phyloP scores from a whole-genome alignment of 371 early-diverging fungal genomes.

The Mucor saturninus region DNA sequence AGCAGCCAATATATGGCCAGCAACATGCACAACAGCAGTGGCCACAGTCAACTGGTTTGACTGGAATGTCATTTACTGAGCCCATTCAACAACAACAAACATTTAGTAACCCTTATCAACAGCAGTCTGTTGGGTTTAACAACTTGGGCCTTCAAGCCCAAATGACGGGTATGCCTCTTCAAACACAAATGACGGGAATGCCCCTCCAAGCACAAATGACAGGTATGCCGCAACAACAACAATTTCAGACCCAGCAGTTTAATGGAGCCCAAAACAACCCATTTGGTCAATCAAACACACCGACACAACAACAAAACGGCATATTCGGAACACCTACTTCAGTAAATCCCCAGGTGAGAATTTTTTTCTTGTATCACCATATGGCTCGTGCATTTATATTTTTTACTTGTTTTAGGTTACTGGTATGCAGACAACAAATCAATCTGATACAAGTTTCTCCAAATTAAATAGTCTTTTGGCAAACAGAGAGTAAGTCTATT shows the following conservation, averaged over 20 bases:
- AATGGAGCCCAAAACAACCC: conserved; percentile 18
- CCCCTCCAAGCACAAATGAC: conserved; percentile 33
- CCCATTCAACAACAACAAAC: conserved; percentile 45
- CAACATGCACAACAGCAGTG: conserved; percentile 48
- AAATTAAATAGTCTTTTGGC: conserved; percentile 22
- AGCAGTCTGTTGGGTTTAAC: conserved; percentile 8
- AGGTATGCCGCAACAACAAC: conserved; percentile 16
- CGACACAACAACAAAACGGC: conserved; percentile 13
- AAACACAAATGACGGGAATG: conserved; percentile 24
- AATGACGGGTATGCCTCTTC: conserved; percentile 26
- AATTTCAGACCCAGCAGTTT: conserved; percentile 10
- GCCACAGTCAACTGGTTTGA: conserved; percentile 54
- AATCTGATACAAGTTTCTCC: conserved; percentile 15
- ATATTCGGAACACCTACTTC: conserved; percentile 19
- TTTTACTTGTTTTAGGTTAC: conserved; percentile 1
- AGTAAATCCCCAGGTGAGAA: conserved; percentile 1
- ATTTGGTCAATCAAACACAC: conserved; percentile 26
- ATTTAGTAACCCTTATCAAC: conserved; percentile 13
- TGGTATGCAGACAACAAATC: conserved; percentile 10
- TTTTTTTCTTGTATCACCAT: neutral
- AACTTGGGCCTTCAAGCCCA: conserved; percentile 33
- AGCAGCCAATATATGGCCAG: conserved; percentile 28
- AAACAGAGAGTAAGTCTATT: conserved; percentile 26
- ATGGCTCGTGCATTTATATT: conserved; percentile 22
- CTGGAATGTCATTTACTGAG: conserved; percentile 42